phyloP scores from a whole-genome alignment of 306 rosid genomes.

The Prunus dulcis region DNA sequence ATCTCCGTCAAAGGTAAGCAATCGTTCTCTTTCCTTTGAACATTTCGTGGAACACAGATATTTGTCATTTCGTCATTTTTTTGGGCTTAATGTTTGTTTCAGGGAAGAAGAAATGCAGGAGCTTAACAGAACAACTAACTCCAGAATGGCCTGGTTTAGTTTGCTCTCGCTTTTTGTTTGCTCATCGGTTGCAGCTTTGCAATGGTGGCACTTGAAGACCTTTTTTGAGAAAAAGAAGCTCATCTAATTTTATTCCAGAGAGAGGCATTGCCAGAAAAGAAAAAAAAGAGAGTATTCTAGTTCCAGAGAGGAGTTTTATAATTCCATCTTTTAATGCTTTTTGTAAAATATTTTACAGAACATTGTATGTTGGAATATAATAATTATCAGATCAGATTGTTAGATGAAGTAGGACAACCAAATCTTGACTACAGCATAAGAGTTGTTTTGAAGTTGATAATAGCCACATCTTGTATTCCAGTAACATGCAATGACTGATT shows the following conservation, averaged over 20 bases:
- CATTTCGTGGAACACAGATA: not conserved
- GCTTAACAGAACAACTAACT: slow-evolving; percentile 63
- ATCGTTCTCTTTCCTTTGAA: slow-evolving; percentile 1
- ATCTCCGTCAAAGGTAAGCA: slow-evolving; percentile 74
- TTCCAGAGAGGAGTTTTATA: not conserved
- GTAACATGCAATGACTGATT: not conserved
- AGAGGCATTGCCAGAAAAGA: not conserved
- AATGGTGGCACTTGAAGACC: slow-evolving; percentile 86
- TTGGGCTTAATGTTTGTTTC: slow-evolving; percentile 10
- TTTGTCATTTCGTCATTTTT: not conserved
- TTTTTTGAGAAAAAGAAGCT: slow-evolving; percentile 96
- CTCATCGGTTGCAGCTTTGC: slow-evolving; percentile 76
- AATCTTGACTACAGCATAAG: slow-evolving; percentile 1
- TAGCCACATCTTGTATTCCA: not conserved
- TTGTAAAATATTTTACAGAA: slow-evolving; percentile 47
- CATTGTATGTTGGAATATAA: slow-evolving; percentile 13
- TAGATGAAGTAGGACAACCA: not conserved
- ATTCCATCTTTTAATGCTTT: slow-evolving; percentile 8
- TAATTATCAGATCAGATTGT: slow-evolving; percentile 20
- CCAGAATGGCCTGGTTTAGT: slow-evolving; percentile 77
- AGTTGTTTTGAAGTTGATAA: not conserved
- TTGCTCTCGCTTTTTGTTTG: slow-evolving; percentile 69
- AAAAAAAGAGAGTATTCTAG: too few relatives aligned
- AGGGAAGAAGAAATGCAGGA: slow-evolving; percentile 97
- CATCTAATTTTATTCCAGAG: slow-evolving; percentile 39